Evolutionary conservation across 2,329 filamentous ascomycete species (phyloP), one percentile per base, ranked within the genome.

Genomic region (Chaetomium sp.): DNA sequence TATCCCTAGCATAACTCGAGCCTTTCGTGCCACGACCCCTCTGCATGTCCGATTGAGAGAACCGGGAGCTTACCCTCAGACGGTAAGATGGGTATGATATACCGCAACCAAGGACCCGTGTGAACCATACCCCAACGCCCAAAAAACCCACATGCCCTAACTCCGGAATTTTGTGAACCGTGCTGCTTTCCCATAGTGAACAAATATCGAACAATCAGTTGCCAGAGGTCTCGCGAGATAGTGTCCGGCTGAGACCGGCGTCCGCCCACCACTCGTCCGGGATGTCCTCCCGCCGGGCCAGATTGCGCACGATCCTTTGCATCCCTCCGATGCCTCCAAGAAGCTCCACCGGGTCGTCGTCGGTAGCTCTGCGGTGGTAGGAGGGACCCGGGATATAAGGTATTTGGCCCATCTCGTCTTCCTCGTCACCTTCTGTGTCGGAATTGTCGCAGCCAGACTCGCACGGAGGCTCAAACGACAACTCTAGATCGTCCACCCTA

Each of bases 221-320:
- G 7, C 56, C 53, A 33, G 71, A 72, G 13, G 76, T 76, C 60
- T 80, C 79, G 42, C 75, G 78, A 21, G 78, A 76, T 62, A 86
- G 76, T 16, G 82, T 88, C 68, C 87, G 84, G 72, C 82, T 87
- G 68, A 91, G 81, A 50, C 89, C 89, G 65, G 83, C 88, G 71
- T 86, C 84, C 65, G 86, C 85, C 92, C 92, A 96, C 87, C 90
- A 93, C 68, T 92, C 88, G 67, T 95, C 91, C 0, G 91, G 90
- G 61, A 95, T 89, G 70, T 93, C 90, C 72, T 91, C 85, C 27
- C 90, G 81, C 21, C 85, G 83, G 38, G 88, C 86, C 62, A 96
- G 81, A 51, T 86, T 83, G 70, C 89, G 86, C 42, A 95, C 82
- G 55, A 96, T 89, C 58, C 83, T 82, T 70, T 91, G 88, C 84